A percentile compares a stretch with the other conserved stretches of the same genome.
Evolutionary conservation across 345 rosid species (phyloP).

Genomic region (Euphorbia pulcherrima): DNA sequence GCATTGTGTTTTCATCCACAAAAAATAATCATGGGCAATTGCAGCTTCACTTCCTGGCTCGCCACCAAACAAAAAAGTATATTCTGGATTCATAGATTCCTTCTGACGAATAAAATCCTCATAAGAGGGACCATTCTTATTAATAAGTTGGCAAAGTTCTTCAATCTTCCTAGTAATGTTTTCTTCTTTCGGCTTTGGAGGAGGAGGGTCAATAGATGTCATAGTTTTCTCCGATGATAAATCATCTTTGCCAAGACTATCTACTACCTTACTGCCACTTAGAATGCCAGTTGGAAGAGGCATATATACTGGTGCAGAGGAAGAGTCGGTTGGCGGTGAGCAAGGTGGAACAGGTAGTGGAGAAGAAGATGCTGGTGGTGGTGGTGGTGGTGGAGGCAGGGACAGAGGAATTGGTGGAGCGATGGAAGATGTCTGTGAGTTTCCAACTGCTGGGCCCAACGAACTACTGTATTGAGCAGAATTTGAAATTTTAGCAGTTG

Average conservation of each 20-base stretch:
- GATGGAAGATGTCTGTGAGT: slow-evolving; percentile 21
- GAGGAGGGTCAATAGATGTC: slow-evolving; percentile 25
- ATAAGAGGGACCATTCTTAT: slow-evolving; percentile 37
- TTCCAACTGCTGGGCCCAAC: slow-evolving; percentile 13
- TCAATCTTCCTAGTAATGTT: slow-evolving; percentile 33
- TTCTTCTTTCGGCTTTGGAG: slow-evolving; percentile 38
- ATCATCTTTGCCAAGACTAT: slow-evolving; percentile 22
- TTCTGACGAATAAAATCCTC: slow-evolving; percentile 32
- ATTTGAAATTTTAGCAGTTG: slow-evolving; percentile 28
- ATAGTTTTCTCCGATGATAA: slow-evolving; percentile 17
- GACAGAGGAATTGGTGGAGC: slow-evolving; percentile 30
- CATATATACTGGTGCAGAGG: slow-evolving; percentile 16
- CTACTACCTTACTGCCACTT: slow-evolving; percentile 4
- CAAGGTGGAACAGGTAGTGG: slow-evolving; percentile 2
- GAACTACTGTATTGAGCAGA: slow-evolving; percentile 24
- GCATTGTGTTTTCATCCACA: slow-evolving; percentile 37
- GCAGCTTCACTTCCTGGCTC: slow-evolving; percentile 43
- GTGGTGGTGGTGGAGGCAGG: slow-evolving; percentile 26
- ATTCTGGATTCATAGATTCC: slow-evolving; percentile 34
- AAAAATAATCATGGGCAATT: slow-evolving; percentile 33
- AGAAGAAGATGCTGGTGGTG: slow-evolving; percentile 24
- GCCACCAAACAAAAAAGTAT: slow-evolving; percentile 38
- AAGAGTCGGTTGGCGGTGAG: slow-evolving; percentile 8
- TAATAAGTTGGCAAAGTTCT: slow-evolving; percentile 34
- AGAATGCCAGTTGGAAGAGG: slow-evolving; percentile 13